These are phyloP conservation scores for Pyricularia sp. DNA, from an alignment of 2,329 filamentous ascomycete species.

Conservation along the genomic window DNA sequence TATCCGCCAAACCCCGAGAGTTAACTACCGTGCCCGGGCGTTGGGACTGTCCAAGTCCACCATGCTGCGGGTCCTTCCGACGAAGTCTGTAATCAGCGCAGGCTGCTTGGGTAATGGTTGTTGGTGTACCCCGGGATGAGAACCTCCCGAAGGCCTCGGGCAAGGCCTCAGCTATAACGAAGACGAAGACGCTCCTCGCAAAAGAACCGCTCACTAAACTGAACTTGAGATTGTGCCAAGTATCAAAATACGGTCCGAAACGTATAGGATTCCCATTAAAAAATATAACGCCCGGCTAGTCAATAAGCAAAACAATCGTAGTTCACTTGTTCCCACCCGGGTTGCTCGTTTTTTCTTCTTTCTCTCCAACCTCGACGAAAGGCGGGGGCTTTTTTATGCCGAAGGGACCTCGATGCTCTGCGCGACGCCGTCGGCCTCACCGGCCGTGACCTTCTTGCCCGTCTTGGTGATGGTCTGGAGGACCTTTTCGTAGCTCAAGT, in stretches of 20 bases:
- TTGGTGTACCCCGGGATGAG: neutral
- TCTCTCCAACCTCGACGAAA: neutral
- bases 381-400: conserved; percentile 4
- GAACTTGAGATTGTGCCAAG: neutral
- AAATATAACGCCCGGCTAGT: neutral
- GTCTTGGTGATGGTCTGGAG: conserved; percentile 89
- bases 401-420: conserved; percentile 39
- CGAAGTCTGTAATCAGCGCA: neutral
- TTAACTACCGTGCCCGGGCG: too few species aligned
- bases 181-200: neutral
- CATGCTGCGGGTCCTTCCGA: too few species aligned
- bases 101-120: neutral
- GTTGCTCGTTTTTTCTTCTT: neutral
- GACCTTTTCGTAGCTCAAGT: conserved; percentile 69
- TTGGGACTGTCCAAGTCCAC: too few species aligned
- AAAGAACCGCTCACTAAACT: neutral
- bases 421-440: conserved; percentile 57
- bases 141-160: neutral
- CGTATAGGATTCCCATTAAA: neutral
- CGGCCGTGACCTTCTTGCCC: conserved; percentile 80
- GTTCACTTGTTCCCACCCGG: neutral
- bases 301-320: neutral
- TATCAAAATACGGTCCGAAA: neutral
- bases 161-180: neutral
- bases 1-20: neutral